These are phyloP conservation scores for Lasiosphaeria ovina DNA, from an alignment of 495 filamentous ascomycete species.

Conservation along the genomic window DNA sequence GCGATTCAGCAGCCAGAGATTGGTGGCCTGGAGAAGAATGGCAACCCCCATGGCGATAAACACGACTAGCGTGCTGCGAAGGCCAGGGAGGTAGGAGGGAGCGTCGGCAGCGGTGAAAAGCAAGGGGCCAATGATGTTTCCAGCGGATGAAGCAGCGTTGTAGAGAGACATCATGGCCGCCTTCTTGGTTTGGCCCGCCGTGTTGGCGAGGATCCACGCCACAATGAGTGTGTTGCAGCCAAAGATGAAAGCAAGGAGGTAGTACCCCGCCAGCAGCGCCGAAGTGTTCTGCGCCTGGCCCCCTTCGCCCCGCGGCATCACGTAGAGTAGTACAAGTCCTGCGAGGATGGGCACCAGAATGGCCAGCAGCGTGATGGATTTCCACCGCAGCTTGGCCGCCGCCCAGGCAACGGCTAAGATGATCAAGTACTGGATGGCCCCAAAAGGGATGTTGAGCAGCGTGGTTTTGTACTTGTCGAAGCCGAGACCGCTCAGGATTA, in stretches of 20 bases:
- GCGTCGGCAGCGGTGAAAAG: conserved; percentile 61
- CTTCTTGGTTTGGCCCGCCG: conserved; percentile 72
- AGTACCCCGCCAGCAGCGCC: conserved; percentile 56
- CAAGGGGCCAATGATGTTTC: conserved; percentile 68
- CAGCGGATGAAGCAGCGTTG: conserved; percentile 57
- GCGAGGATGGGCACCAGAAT: conserved; percentile 57
- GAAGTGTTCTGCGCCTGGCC: conserved; percentile 27
- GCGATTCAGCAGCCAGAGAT: conserved; percentile 54
- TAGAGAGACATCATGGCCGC: conserved; percentile 59
- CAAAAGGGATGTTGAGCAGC: conserved; percentile 64
- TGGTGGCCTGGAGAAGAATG: conserved; percentile 50
- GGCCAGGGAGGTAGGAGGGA: conserved; percentile 57
- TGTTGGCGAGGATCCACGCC: conserved; percentile 55
- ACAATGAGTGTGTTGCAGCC: conserved; percentile 50
- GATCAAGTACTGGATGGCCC: conserved; percentile 53
- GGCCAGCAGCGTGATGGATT: conserved; percentile 46
- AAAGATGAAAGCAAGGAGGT: conserved; percentile 61
- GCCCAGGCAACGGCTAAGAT: conserved; percentile 56
- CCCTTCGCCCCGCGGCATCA: conserved; percentile 41
- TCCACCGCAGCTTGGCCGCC: conserved; percentile 50
- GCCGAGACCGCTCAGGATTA: conserved; percentile 60
- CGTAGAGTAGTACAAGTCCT: conserved; percentile 56
- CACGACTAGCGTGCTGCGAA: conserved; percentile 55
- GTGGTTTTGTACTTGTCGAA: conserved; percentile 59
- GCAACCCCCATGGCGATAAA: conserved; percentile 52